Conservation (phyloP, 2,329 filamentous ascomycete genomes). For the Phialophora macrospora region DNA sequence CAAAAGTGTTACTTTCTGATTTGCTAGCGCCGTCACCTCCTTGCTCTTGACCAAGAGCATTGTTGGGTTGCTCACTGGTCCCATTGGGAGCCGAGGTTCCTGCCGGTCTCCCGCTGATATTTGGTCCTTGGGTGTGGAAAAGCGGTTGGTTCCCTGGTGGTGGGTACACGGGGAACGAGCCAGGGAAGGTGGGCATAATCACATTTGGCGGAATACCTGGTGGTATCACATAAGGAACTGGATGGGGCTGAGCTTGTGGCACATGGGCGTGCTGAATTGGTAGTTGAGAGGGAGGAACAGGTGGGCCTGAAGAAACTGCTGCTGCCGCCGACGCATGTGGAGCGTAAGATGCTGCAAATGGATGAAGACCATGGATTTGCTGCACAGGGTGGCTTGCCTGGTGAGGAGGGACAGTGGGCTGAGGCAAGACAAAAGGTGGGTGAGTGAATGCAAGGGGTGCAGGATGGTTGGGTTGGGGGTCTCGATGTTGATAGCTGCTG, state of each 20-base stretch:
- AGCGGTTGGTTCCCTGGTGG: constrained; percentile 13
- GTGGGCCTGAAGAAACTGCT: background rate
- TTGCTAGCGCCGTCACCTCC: background rate
- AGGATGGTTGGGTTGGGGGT: constrained; percentile 7
- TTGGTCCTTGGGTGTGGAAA: constrained; percentile 21
- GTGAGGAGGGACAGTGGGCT: background rate
- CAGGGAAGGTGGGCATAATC: constrained; percentile 17
- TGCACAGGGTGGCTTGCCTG: background rate
- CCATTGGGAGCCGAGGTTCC: background rate
- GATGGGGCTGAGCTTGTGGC: constrained; percentile 10
- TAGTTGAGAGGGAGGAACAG: background rate
- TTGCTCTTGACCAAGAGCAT: constrained; percentile 1
- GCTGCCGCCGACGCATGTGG: constrained; percentile 5
- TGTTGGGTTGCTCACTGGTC: background rate
- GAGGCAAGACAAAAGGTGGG: background rate
- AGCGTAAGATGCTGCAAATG: constrained; percentile 11
- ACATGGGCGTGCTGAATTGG: background rate
- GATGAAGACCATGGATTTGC: background rate
- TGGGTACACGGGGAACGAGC: constrained; percentile 21
- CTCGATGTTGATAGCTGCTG: constrained; percentile 5
- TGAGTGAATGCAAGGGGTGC: constrained; percentile 1
- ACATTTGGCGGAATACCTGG: constrained; percentile 13
- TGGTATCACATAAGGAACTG: constrained; percentile 9
- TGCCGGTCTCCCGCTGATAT: background rate
- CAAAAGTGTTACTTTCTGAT: background rate